Evolutionary conservation across 2,329 filamentous ascomycete species (phyloP), one percentile per base, ranked within the genome.

Genomic region (Trichoderma semiorbis): DNA sequence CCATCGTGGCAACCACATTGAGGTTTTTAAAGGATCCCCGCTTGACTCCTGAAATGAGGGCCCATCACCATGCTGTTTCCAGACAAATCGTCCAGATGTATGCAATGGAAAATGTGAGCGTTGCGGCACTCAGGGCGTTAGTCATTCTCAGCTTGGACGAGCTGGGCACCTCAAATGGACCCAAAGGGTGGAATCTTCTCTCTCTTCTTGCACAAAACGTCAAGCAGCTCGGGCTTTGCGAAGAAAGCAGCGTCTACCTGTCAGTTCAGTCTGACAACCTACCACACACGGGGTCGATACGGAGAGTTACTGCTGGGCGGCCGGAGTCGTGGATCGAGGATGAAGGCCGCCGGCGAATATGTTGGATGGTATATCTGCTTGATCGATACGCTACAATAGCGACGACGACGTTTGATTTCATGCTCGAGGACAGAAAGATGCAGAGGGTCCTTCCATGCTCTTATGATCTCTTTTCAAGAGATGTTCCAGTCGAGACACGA

Each of bases 271-370:
- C 76, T 8, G 78, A 80, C 16, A 78, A 81, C 18, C 73, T 77
- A 12, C 79, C 80, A 3, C 75, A 75, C 1, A 80, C 81, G 0
- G 82, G 79, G 0, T 81, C 82, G 0, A 75, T 82, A 5, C 78
- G 80, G 5, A 76, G 80, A 65, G 78, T 83, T 2, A 77, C 77
- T 1, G 77, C 79, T 7, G 78, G 79, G 3, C 79, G 78, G 7
- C 83, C 83, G 1, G 79, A 81, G 16, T 83, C 83, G 1, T 84
- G 82, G 82, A 83, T 84, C 32, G 83, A 84, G 66, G 83, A 84
- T 32, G 83, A 84, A 73, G 81, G 83, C 7, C 77, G 83, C 2
- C 75, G 83, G 4, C 78, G 83, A 2, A 75, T 84, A 0, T 83
- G 81, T 65, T 84, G 83, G 83, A 84, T 84, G 80, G 81, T 84